phyloP scores from a whole-genome alignment of 2,329 filamentous ascomycete species.

The Penicillium nordicum region DNA sequence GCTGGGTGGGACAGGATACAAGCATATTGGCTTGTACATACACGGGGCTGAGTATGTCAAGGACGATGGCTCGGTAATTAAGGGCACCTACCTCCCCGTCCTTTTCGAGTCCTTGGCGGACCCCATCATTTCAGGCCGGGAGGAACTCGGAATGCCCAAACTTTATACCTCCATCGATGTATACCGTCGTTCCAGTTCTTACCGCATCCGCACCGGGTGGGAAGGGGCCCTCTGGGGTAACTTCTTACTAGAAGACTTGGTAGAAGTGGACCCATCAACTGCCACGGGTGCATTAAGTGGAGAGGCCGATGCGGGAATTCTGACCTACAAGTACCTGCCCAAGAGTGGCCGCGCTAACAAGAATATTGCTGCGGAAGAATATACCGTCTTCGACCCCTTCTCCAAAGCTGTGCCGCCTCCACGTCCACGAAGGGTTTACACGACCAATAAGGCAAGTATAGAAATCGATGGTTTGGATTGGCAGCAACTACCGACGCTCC shows the following conservation, averaged over 20 bases:
- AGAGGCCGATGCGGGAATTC: slow-evolving; percentile 46
- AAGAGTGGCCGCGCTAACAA: slow-evolving; percentile 47
- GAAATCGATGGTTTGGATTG: slow-evolving; percentile 51
- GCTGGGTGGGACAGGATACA: slow-evolving; percentile 60
- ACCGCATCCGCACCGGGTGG: slow-evolving; percentile 44
- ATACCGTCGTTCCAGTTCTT: slow-evolving; percentile 34
- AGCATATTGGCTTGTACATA: slow-evolving; percentile 58
- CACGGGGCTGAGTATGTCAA: slow-evolving; percentile 59
- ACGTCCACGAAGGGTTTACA: slow-evolving; percentile 12
- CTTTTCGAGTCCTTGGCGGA: slow-evolving; percentile 59
- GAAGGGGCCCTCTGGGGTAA: slow-evolving; percentile 42
- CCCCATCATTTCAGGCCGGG: slow-evolving; percentile 57
- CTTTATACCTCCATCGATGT: slow-evolving; percentile 53
- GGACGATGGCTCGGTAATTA: slow-evolving; percentile 46
- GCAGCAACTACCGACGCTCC: slow-evolving; percentile 55
- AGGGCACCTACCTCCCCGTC: slow-evolving; percentile 55
- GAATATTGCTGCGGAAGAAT: slow-evolving; percentile 54
- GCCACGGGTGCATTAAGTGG: slow-evolving; percentile 19
- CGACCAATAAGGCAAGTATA: slow-evolving; percentile 44
- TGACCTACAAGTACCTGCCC: slow-evolving; percentile 59
- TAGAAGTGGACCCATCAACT: slow-evolving; percentile 23
- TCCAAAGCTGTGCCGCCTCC: slow-evolving; percentile 30
- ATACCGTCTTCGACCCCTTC: slow-evolving; percentile 46
- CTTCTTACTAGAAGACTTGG: slow-evolving; percentile 35
- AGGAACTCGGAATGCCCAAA: slow-evolving; percentile 63